Evolutionary conservation across 2,329 filamentous ascomycete species (phyloP).

Genomic region (Aspergillus texensis): DNA sequence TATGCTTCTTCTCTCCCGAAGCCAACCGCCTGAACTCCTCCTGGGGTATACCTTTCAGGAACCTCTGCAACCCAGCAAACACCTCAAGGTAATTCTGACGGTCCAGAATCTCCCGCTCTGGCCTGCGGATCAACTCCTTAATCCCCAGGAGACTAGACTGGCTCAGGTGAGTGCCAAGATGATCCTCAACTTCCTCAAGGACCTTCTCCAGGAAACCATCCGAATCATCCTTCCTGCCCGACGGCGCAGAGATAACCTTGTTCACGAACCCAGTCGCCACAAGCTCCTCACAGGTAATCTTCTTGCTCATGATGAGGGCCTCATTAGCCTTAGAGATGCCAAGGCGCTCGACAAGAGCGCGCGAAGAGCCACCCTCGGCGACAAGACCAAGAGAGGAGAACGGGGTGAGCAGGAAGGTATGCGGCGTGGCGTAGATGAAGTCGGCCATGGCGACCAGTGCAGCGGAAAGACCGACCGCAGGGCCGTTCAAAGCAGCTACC

Average conservation of each 20-base stretch:
- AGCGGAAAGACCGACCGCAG: slow-evolving; percentile 83
- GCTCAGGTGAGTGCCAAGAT: slow-evolving; percentile 77
- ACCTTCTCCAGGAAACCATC: slow-evolving; percentile 72
- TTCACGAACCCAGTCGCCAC: slow-evolving; percentile 81
- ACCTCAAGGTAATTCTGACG: slow-evolving; percentile 80
- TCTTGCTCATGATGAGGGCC: slow-evolving; percentile 86
- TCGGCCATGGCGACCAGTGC: slow-evolving; percentile 82
- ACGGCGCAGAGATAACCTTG: slow-evolving; percentile 67
- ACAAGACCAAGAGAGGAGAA: slow-evolving; percentile 90
- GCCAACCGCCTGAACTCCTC: slow-evolving; percentile 86
- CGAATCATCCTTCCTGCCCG: slow-evolving; percentile 61
- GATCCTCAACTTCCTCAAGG: slow-evolving; percentile 76
- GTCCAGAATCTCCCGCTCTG: slow-evolving; percentile 73
- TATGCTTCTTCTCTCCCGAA: slow-evolving; percentile 89
- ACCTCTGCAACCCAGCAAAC: slow-evolving; percentile 80
- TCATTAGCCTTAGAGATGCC: slow-evolving; percentile 85
- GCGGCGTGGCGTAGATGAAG: slow-evolving; percentile 85
- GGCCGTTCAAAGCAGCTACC: slow-evolving; percentile 87
- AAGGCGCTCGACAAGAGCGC: slow-evolving; percentile 76
- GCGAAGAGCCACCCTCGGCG: slow-evolving; percentile 79
- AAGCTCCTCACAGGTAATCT: slow-evolving; percentile 73
- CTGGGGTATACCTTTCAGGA: slow-evolving; percentile 79
- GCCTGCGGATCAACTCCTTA: slow-evolving; percentile 78
- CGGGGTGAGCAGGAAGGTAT: slow-evolving; percentile 84
- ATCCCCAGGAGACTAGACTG: slow-evolving; percentile 78